Evolutionary conservation across 257 asterid species (phyloP).

Genomic region (Eucommia ulmoides): DNA sequence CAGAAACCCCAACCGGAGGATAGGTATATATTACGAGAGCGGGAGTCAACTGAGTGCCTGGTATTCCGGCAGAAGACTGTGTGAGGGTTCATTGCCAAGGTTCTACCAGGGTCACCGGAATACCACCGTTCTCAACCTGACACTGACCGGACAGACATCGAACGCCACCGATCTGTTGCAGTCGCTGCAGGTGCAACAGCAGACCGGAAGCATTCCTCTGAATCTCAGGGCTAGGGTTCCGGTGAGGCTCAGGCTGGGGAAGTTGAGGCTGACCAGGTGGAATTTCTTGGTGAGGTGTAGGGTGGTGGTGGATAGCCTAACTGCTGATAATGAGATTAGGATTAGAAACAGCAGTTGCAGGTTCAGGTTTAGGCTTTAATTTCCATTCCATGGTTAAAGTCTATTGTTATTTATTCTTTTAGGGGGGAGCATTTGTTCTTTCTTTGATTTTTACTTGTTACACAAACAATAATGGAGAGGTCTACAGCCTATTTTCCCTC

Average conservation of each 20-base stretch:
- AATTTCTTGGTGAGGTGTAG: constrained; percentile 76
- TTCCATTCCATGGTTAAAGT: background rate
- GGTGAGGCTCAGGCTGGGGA: constrained; percentile 67
- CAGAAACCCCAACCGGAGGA: constrained; percentile 69
- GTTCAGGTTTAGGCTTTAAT: constrained; percentile 60
- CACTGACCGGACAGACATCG: constrained; percentile 51
- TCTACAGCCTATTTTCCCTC: too few species aligned
- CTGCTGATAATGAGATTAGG: constrained; percentile 35
- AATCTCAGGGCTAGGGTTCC: constrained; percentile 40
- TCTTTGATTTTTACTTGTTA: too few species aligned
- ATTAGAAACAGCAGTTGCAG: constrained; percentile 56
- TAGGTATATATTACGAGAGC: constrained; percentile 67
- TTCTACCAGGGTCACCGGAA: constrained; percentile 94
- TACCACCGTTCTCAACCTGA: constrained; percentile 48
- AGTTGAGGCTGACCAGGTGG: constrained; percentile 75
- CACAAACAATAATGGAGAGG: background rate
- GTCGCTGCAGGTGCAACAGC: constrained; percentile 52
- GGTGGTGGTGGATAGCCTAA: constrained; percentile 46
- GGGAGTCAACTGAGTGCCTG: constrained; percentile 68
- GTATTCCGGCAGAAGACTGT: constrained; percentile 43
- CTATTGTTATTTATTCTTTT: background rate
- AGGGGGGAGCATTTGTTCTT: background rate
- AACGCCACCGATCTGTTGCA: constrained; percentile 46
- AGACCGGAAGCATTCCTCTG: constrained; percentile 54
- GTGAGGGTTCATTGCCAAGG: constrained; percentile 74